Conservation (phyloP, 306 rosid species). For the Castanea crenata region DNA sequence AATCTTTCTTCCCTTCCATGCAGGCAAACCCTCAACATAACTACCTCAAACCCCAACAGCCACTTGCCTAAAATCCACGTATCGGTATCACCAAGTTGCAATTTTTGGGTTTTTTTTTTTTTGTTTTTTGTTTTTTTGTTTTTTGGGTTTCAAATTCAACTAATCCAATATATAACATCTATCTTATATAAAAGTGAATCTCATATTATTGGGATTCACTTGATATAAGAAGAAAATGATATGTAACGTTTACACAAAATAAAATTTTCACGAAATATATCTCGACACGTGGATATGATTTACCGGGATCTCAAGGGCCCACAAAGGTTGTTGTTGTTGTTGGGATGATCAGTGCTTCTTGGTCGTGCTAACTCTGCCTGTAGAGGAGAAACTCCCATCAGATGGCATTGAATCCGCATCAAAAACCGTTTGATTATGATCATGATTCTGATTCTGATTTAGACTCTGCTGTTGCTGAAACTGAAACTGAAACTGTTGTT, state of each 20-base stretch:
- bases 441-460: too few relatives aligned
- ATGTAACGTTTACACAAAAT: too few relatives aligned
- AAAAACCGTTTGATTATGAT: neutral
- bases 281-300: too few relatives aligned
- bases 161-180: accelerated
- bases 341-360: conserved; percentile 21
- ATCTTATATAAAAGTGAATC: too few relatives aligned
- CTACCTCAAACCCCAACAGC: neutral
- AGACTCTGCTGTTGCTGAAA: too few relatives aligned
- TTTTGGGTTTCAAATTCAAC: too few relatives aligned
- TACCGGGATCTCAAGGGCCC: too few relatives aligned
- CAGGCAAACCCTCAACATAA: neutral
- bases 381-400: conserved; percentile 57
- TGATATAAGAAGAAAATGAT: too few relatives aligned
- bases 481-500: neutral
- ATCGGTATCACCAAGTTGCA: neutral
- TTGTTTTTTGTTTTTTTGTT: too few relatives aligned
- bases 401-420: conserved; percentile 50
- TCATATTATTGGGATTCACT: too few relatives aligned
- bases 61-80: neutral
- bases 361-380: conserved; percentile 21
- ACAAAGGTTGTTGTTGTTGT: neutral
- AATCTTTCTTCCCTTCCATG: neutral
- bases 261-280: too few relatives aligned
- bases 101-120: too few relatives aligned